Base-by-base conservation (phyloP, 1,139 yeast genomes). In the Saccharomyces hybrid region DNA sequence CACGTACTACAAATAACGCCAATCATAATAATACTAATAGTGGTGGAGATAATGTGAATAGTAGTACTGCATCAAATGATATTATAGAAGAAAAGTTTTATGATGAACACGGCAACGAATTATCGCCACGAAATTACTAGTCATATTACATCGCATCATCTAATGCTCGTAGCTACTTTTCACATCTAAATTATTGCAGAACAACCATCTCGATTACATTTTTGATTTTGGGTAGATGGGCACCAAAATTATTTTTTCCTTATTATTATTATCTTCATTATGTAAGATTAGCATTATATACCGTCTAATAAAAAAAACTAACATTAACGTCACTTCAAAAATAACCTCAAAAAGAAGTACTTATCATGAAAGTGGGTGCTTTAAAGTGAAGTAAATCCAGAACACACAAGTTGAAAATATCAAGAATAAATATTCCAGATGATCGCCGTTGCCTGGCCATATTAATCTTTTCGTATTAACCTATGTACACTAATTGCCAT, bases 71-170 rank as follows among this genome's bases (percentile, higher is more conserved):
- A 9, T 38, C 42, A 5, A 38, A 29, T n/a, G 51, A 32, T 23
- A 27, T 28, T 5, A 32, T 29, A 26, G 67, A 64, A 52, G 64
- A 63, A 41, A 61, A 61, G 46, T 62, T 55, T 48, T 61, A 62
- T 52, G 67, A 62, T 49, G 65, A 62, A 28, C 53, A 59, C 27
- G 63, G 64, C 4, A 62, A 62, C 51, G 64, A 61, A 49, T 51
- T 64, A 11, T 64, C 59, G 46, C 63, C 63, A 47, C 59, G 65
- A 54, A 64, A 61, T 52, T 64, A 64, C 49, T 64, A 51, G 52
- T 32, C 34, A 47, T 16, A 25, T 9, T 9, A n/a, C 5, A 16
- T 47, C 14, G 20, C 29, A 28, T 38, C 42, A 16, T 38, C 9
- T 16, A 16, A 7, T 16, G 42, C 42, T 38, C 13, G 25, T 38